These are phyloP conservation scores for Elaeis guineensis DNA, from an alignment of 176 grass and related monocot genomes.

Conservation along the genomic window DNA sequence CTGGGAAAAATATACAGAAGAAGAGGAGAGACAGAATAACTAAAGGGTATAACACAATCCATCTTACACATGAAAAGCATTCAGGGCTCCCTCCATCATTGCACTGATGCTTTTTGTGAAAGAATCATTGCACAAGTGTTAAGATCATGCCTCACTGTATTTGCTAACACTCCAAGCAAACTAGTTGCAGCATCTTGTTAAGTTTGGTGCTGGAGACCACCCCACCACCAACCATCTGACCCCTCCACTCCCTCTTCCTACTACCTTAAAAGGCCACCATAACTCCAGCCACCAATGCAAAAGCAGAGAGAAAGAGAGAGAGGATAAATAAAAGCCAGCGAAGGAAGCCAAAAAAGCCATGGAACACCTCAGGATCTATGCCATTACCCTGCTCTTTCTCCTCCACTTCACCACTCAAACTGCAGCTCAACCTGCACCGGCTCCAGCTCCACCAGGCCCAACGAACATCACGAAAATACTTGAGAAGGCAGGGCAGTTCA, in stretches of 20 bases:
- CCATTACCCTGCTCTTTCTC: conserved; percentile 20
- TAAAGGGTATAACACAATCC: not conserved
- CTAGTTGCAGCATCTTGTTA: conserved; percentile 28
- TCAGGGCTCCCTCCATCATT: conserved; percentile 7
- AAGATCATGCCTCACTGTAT: conserved; percentile 19
- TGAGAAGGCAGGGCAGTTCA: conserved; percentile 77
- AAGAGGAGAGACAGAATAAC: not conserved
- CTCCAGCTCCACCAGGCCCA: conserved; percentile 34
- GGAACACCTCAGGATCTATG: not conserved
- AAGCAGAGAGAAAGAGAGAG: not conserved
- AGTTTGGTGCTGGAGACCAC: conserved; percentile 33
- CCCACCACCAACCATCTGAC: conserved; percentile 21
- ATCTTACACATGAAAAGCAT: not conserved
- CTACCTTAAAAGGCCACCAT: conserved; percentile 12
- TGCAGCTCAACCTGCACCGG: conserved; percentile 21
- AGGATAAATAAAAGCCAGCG: not conserved
- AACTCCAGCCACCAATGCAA: conserved; percentile 2
- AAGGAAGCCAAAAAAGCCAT: conserved; percentile 9
- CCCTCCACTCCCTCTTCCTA: conserved; percentile 12
- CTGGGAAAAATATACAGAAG: too few species aligned
- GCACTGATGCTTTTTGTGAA: not conserved
- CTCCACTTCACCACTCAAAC: not conserved
- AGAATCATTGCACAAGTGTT: conserved; percentile 5
- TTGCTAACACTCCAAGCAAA: conserved; percentile 37
- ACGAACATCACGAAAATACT: conserved; percentile 78